Base-by-base conservation (phyloP, 1,284 basidiomycete species). In the Heterobasidion irregulare region DNA sequence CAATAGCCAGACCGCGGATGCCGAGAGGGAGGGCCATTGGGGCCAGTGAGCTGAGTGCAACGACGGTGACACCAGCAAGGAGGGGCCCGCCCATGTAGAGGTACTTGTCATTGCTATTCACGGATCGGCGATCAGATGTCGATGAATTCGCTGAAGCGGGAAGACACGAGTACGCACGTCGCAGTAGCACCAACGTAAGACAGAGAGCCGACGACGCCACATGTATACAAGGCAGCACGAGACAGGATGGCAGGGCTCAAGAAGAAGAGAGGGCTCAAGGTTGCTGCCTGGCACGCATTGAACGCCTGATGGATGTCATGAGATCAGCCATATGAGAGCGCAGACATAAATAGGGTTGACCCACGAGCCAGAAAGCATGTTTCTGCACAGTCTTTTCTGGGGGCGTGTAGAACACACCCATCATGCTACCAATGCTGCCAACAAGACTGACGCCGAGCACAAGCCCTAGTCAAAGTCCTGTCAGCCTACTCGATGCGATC, bases 101-200 rank as follows among this genome's bases (percentile, higher is more conserved):
- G 68, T 87, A 96, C 67, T 84, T 88, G 70, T 94, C 91, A 63
- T 85, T 91, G 62, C 85, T 88, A 54, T 44, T 15, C 13, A 12
- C 36, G 32, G 33, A 55, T 52, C 8, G 12, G 36, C n/a, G 38
- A 41, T n/a, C 38, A 32, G 35, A 62, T 18, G 57, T 43, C 54
- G 19, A 57, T 52, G 13, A 5, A 48, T 33, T 26, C 26, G 26
- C 5, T 56, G 47, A 34, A 43, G 38, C 43, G 48, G 8, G 19
- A 44, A n/a, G 13, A 53, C 10, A 12, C 16, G 35, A 36, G 36
- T 43, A 67, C 78, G 61, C 60, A 84, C 86, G 76, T 86, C 34
- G 93, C 93, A 16, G 94, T 96, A 8, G 92, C 92, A 35, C 93
- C 93, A 33, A 96, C 81, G 65, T 93, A 96, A 41, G 86, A 88